Base-by-base conservation (phyloP, 345 rosid genomes). In the Linum trigynum region DNA sequence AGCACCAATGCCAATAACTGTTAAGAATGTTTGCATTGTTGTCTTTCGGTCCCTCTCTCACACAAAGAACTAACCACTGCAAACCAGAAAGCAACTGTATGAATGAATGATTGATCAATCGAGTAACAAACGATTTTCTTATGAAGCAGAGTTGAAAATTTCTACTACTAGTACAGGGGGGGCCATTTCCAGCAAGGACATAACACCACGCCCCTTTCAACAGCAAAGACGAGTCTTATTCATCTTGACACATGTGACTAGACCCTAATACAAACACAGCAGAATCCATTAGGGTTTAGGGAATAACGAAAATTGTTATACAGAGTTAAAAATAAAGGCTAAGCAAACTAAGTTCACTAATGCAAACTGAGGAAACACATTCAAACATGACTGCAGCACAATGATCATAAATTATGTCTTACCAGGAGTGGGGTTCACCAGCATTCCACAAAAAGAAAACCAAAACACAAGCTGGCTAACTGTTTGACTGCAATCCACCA, bases 401-500 rank as follows among this genome's bases (percentile, higher is more conserved):
- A 48, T 6, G 53, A 9, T 3, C 12, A 48, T 12, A 48, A 48
- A 48, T 48, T 12, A 12, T 15, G 9, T 48, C 9, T 15, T 15
- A 48, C 53, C 53, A 48, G 11, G 53, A 9, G 14, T 48, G 14
- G 53, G 53, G 11, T 1, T 8, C 45, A 41, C 5, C 45, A 41
- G 45, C 45, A 41, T 4, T 23, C 45, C 45, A 41, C 45, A 41
- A 4, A 41, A 4, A 4, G 9, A 41, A 23, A 23, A 57, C 32
- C 10, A 57, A 15, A 35, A 35, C 32, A 23, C 32, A 23, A 23
- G 32, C 32, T 23, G 35, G 36, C 35, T 39, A 84, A 67, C 70
- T 80, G 68, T 79, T 88, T 67, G 95, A 78, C 56, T 92, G 97
- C 71, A 92, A 83, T 50, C 98, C 98, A 14, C 76, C 79, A 67